Base-by-base conservation (phyloP, 805 yeast genomes). In the Cyberlindnera galapagoensis region DNA sequence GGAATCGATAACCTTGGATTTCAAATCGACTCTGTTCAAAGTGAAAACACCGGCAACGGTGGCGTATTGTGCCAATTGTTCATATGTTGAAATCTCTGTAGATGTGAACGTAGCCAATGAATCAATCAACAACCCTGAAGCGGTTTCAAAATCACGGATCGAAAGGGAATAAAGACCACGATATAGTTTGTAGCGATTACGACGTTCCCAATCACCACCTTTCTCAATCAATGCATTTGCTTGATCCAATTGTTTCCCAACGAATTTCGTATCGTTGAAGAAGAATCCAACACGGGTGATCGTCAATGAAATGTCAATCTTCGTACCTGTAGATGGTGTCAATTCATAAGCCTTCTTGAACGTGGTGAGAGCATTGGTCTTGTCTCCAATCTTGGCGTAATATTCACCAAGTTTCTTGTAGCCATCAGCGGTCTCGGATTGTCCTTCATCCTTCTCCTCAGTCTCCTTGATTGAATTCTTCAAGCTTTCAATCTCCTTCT, bases 181-280 rank as follows among this genome's bases (percentile, higher is more conserved):
- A 60, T 92, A 92, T 6, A 97, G 84, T 65, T 92, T 92, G 67
- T 74, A 86, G 46, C 96, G 67, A 63, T 92, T 92, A 52, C 95
- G 78, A 60, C 98, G 83, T 62, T 92, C 98, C 98, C 98, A 92
- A 58, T 92, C 98, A 41, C 98, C 98, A 35, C 97, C 98, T 51
- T 86, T 83, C 50, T 90, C 97, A 50, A 92, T 86, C 55, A 85
- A 69, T 16, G 63, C 52, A 51, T 81, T 76, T 13, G 80, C 76
- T 46, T 77, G 77, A 34, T 80, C 90, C 43, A 92, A 69, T 51
- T 80, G 79, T 47, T 76, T 75, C 38, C 78, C 71, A 27, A 82
- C 80, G 43, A 74, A 74, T 6, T 63, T 58, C 52, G 76, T 77
- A 60, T 92, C 95, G 51, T 80, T 78, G 57, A 71, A 90, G 57